phyloP scores from a whole-genome alignment of 495 filamentous ascomycete genomes.

The Schizothecium vesticola region DNA sequence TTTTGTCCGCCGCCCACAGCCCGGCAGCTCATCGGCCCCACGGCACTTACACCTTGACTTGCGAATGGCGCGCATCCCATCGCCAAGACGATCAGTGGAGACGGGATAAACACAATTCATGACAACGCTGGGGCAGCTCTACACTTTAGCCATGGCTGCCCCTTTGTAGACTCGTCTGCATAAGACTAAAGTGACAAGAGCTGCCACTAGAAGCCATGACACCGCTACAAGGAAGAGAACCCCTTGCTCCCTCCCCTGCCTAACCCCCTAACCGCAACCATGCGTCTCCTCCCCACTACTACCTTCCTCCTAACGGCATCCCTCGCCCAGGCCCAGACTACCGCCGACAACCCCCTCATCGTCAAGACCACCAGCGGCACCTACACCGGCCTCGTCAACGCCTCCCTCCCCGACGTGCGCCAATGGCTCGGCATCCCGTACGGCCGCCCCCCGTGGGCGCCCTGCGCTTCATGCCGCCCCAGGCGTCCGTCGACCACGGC shows the following conservation, averaged over 20 bases:
- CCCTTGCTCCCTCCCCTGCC: too few relatives aligned
- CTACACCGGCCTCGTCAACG: conserved; percentile 10
- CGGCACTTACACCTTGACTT: neutral
- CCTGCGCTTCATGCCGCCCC: conserved; percentile 39
- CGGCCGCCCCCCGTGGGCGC: conserved; percentile 44
- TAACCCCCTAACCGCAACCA: neutral
- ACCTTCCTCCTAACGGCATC: neutral
- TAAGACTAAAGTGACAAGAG: neutral
- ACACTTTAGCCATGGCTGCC: neutral
- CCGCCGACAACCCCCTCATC: neutral
- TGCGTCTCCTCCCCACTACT: neutral
- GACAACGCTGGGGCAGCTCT: neutral
- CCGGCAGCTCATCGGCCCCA: neutral
- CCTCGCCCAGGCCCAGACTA: neutral
- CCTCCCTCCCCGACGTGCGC: conserved; percentile 5
- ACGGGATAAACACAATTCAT: neutral
- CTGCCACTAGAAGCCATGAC: neutral
- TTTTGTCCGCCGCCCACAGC: neutral
- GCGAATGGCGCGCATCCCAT: neutral
- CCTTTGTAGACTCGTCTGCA: neutral
- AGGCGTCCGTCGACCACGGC: conserved; percentile 54
- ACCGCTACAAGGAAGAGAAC: neutral
- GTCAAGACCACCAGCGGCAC: conserved; percentile 19
- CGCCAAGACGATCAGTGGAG: neutral
- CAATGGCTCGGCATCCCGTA: conserved; percentile 53